phyloP scores from a whole-genome alignment of 2,329 filamentous ascomycete genomes.

The Talaromyces atroroseus region DNA sequence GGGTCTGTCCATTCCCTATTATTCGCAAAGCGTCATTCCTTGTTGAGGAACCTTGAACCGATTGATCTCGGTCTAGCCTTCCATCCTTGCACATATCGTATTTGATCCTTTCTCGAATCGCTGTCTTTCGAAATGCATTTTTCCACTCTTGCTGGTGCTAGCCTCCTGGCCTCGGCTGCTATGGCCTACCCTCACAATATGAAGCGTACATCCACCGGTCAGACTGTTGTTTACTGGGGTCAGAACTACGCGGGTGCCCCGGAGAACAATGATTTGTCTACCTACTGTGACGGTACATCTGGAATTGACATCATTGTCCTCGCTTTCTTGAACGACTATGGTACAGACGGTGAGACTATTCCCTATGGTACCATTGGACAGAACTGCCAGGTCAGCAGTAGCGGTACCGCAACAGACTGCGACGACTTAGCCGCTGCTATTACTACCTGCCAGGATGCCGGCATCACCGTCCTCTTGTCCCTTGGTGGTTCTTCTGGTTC shows the following conservation, averaged over 20 bases:
- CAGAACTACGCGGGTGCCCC: constrained; percentile 1
- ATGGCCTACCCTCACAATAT: constrained; percentile 8
- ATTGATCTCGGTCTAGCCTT: constrained; percentile 5
- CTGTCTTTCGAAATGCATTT: constrained; percentile 8
- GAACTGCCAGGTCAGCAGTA: constrained; percentile 29
- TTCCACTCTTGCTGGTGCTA: constrained; percentile 8
- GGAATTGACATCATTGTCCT: constrained; percentile 43
- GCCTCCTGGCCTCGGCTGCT: constrained; percentile 8
- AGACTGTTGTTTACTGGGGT: constrained; percentile 13
- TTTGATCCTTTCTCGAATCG: background rate
- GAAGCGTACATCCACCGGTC: constrained; percentile 5
- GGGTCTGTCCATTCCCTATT: constrained; percentile 14
- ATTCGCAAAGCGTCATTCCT: constrained; percentile 6
- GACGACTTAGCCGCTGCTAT: constrained; percentile 38
- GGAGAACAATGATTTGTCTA: constrained; percentile 13
- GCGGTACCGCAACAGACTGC: constrained; percentile 23
- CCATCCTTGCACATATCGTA: background rate
- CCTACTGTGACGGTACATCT: constrained; percentile 33
- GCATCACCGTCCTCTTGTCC: constrained; percentile 44
- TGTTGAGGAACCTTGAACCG: constrained; percentile 1
- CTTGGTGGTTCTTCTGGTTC: constrained; percentile 41
- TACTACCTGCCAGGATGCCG: constrained; percentile 37
- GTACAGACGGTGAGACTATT: constrained; percentile 26
- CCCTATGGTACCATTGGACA: constrained; percentile 39
- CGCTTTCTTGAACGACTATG: constrained; percentile 39